Base-by-base conservation (phyloP, 257 asterid genomes). In the Anisodus acutangulus region DNA sequence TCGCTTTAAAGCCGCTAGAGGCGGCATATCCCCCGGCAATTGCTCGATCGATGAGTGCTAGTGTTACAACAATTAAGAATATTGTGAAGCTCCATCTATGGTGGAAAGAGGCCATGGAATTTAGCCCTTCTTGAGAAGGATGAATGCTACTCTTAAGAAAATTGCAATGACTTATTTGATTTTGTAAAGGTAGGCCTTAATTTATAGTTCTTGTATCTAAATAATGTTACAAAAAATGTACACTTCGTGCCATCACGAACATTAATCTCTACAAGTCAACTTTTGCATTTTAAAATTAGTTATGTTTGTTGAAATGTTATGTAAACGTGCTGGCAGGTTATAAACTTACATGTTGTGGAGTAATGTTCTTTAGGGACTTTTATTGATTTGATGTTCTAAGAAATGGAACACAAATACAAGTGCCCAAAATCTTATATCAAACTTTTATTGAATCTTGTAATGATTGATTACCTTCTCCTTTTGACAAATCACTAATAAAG, bases 161-260 rank as follows among this genome's bases (percentile, higher is more conserved):
- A 26, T 12, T 67, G 79, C 11, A 66, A 35, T 69, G 70, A 76
- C 83, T 15, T 26, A 72, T 76, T 88, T 84, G 91, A 88, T 64
- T 86, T 67, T 41, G 31, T 79, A 37, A 59, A 68, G 15, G 7
- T 53, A 41, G 70, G 4, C 86, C 74, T 86, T 91, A 87, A 43
- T 81, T 4, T 90, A 88, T 87, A 88, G 88, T 39, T 84, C 43
- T 41, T 16, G 76, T 41, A 12, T 49, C 17, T 31, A 45, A 41
- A 41, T 9, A 9, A 26, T n/a, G 81, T 81, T 49, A 26, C 10
- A 66, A 43, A 51, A 67, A 13, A 53, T 51, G 47, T 47, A 67
- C 79, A 78, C 88, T 89, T 85, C 87, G 87, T 88, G 84, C 85
- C 86, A 82, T 84, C 91, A 88, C 89, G 85, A 88, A 82, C 79